Percentiles rank a stretch among this genome's conserved stretches.
Evolutionary conservation across 192 early-diverging fungal genomes (phyloP).

Genomic region (Funneliformis geosporum): DNA sequence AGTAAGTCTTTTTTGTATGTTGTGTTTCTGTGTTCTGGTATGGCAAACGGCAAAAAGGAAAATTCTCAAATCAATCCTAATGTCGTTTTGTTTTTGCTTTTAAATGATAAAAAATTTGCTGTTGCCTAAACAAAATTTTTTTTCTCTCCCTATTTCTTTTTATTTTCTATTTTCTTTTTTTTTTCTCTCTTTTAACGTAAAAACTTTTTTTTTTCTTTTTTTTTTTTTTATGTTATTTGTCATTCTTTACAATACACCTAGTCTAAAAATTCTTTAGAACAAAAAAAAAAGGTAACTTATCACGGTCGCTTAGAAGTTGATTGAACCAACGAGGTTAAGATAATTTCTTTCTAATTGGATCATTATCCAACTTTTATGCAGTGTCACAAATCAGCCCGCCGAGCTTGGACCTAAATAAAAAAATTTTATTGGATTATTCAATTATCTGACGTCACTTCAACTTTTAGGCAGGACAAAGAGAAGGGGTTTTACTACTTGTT

Average conservation of each 20-base stretch:
- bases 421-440: neutral
- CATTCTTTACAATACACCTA: neutral
- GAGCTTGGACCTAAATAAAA: neutral
- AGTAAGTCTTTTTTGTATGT: neutral
- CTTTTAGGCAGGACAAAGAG: conserved; percentile 17
- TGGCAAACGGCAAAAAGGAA: neutral
- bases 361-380: neutral
- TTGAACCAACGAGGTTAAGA: neutral
- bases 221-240: conserved; percentile 7
- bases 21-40: neutral
- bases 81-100: neutral
- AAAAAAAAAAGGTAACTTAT: conserved; percentile 1
- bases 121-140: neutral
- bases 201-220: neutral
- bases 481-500: conserved; percentile 1
- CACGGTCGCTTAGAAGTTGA: neutral
- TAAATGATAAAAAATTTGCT: neutral
- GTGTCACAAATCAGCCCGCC: neutral
- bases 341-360: too few species aligned
- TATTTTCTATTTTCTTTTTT: neutral
- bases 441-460: conserved; percentile 22
- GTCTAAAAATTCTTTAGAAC: neutral
- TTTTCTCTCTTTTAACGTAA: neutral
- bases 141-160: neutral
- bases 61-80: too few species aligned